Evolutionary conservation across 2,329 filamentous ascomycete genomes (phyloP).

Genomic region (Fusarium albidum): DNA sequence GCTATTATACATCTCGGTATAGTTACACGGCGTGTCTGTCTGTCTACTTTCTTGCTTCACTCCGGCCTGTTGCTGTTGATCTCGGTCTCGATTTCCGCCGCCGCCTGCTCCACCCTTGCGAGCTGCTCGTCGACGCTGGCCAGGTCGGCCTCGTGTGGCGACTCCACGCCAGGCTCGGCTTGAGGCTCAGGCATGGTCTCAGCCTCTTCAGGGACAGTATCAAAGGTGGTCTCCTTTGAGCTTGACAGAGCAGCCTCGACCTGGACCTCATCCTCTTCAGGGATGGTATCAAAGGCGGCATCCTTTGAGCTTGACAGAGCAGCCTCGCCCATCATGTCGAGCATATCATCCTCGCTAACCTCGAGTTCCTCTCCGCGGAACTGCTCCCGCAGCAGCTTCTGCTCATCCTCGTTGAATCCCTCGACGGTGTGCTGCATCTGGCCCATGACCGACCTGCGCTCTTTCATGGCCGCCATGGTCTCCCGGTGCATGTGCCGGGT

Average conservation of each 20-base stretch:
- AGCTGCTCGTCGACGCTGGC: conserved; percentile 34
- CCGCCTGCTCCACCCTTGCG: conserved; percentile 25
- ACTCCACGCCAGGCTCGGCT: background rate
- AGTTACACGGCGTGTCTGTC: conserved; percentile 33
- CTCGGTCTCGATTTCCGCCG: conserved; percentile 34
- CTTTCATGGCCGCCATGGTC: conserved; percentile 40
- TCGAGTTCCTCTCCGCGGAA: conserved; percentile 39
- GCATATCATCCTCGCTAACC: conserved; percentile 48
- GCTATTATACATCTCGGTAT: conserved; percentile 37
- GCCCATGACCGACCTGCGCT: conserved; percentile 49
- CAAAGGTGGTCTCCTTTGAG: conserved; percentile 17
- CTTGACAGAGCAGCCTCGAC: conserved; percentile 35
- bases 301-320: conserved; percentile 26
- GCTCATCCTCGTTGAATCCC: conserved; percentile 50
- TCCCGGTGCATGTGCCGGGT: conserved; percentile 48
- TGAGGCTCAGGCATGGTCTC: background rate
- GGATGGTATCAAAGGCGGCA: conserved; percentile 8
- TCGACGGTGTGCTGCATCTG: conserved; percentile 46
- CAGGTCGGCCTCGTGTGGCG: conserved; percentile 14
- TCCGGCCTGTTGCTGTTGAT: conserved; percentile 34
- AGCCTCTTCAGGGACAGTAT: conserved; percentile 2
- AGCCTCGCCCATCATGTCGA: conserved; percentile 44
- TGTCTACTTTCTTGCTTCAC: conserved; percentile 26
- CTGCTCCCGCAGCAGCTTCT: conserved; percentile 43
- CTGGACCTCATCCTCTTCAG: conserved; percentile 5